Evolutionary conservation across 2,329 filamentous ascomycete species (phyloP), one percentile per base, ranked within the genome.

Genomic region (Penicillium sp.): DNA sequence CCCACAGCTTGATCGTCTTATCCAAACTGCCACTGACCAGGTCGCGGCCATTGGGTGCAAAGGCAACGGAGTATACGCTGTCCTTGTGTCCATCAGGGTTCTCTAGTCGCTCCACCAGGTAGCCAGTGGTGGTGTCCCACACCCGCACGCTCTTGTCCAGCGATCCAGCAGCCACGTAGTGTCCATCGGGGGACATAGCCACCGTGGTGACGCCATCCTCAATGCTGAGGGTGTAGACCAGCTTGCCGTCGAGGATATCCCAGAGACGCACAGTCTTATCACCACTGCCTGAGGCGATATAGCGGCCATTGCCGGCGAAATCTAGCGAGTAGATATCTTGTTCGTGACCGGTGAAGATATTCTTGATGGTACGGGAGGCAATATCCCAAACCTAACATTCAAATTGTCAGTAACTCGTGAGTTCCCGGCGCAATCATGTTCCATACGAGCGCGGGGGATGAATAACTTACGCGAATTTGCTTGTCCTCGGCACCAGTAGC

Each of bases 1-100:
- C 93, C 93, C 95, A 99, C 89, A 98, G 96, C 82, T 97, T 96
- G 82, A 98, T 98, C 0, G 93, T 98, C 82, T 96, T 96, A 75
- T 99, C 95, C 66, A 98, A 80, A 82, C 90, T 96, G 62, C 95
- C 95, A 68, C 90, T 96, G 70, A 98, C 93, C 41, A 99, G 87
- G 65, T 96, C 91, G 68, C 92, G 90, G 60, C 93, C 93, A 67
- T 90, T 93, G 27, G 95, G 95, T 14, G 93, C 93, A 76, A 99
- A 99, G 0, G 95, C 93, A 22, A 99, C 95, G 13, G 89, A 93
- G 75, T 98, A 98, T 22, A 98, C 95, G 67, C 90, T 96, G 62
- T 99, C 95, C 77, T 96, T 96, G 81, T 98, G 95, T 13, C 95
- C 95, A 62, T 96, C 90, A 5, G 91, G 88, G 19, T 92, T 93